phyloP scores from a whole-genome alignment of 2,329 filamentous ascomycete genomes.

The Diaporthe nobilis region DNA sequence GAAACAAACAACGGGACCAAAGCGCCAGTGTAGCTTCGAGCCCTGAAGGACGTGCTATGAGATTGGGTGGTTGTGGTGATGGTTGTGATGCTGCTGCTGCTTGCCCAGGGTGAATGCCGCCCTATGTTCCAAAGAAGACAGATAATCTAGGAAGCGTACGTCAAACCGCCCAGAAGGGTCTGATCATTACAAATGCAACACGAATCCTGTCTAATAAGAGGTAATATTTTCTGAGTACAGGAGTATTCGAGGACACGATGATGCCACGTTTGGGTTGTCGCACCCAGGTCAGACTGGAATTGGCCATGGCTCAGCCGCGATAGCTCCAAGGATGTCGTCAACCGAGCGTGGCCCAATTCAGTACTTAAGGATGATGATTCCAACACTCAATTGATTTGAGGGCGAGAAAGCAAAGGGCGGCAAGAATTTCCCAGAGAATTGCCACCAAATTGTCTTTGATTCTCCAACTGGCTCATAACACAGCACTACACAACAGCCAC shows the following conservation, averaged over 20 bases:
- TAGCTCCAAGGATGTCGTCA: slow-evolving; percentile 21
- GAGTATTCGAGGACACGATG: slow-evolving; percentile 41
- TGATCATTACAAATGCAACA: slow-evolving; percentile 2
- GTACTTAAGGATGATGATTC: slow-evolving; percentile 17
- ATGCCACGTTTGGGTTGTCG: slow-evolving; percentile 45
- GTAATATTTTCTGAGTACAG: neutral
- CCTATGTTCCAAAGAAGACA: neutral
- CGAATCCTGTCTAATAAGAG: neutral
- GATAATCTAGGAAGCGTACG: neutral
- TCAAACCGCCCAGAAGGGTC: neutral
- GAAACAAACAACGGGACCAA: neutral
- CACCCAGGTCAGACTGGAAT: slow-evolving; percentile 5
- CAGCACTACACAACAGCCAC: neutral
- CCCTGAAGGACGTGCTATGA: too few species aligned
- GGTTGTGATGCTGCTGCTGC: neutral
- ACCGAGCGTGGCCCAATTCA: neutral
- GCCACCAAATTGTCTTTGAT: neutral
- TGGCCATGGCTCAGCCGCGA: slow-evolving; percentile 34
- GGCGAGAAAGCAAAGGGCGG: neutral
- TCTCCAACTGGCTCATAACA: neutral
- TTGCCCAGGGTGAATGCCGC: neutral
- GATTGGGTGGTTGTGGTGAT: neutral
- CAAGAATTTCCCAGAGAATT: neutral
- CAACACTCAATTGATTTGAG: neutral
- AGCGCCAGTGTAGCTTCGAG: neutral